Evolutionary conservation across 2,329 filamentous ascomycete genomes (phyloP), one percentile per base, ranked within the genome.

Genomic region (Pseudopyrenochaeta lycopersici): DNA sequence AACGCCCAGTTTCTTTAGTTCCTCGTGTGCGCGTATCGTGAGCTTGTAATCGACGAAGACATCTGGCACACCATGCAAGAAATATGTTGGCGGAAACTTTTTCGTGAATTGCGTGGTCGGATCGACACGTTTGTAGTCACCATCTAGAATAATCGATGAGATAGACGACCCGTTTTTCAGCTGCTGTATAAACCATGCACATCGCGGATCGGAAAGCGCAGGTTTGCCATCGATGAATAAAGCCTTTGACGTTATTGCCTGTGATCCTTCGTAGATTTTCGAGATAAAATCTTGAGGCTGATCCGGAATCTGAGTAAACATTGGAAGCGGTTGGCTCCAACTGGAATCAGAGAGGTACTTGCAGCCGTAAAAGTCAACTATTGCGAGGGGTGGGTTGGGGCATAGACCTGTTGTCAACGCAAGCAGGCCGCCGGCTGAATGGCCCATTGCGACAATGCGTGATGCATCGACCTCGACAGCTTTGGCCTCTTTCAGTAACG

Each of bases 331-430:
- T 17, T 38, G 21, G 6, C 20, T 31, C 45, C 41, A 56, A 1
- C 20, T 41, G 4, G 39, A 29, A 15, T 52, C 44, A 17, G 29
- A 23, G 41, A 49, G 35, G 17, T 43, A 32, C 30, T 49, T 49
- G 32, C 27, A 35, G 36, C 49, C 49, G 41, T 52, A 52, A 18
- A 49, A 46, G 29, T 49, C 54, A 17, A 52, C 29, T n/a, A 56
- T 56, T 7, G 54, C 54, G 17, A 38, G 40, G 3, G 48, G 45
- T n/a, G 54, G 45, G 2, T 39, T 42, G 12, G 39, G 15, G 33
- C 40, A 49, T 15, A 48, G 39, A 9, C 44, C 53, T 33, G 36
- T 55, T 23, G 47, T 47, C 35, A 54, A 23, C 10, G 51, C 51
- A 10, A 54, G 35, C 14, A 40, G 27, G 6, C 39, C 46, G n/a